Base-by-base conservation (phyloP, 352 stramenopile species). In the Globisporangium acanthophoron region DNA sequence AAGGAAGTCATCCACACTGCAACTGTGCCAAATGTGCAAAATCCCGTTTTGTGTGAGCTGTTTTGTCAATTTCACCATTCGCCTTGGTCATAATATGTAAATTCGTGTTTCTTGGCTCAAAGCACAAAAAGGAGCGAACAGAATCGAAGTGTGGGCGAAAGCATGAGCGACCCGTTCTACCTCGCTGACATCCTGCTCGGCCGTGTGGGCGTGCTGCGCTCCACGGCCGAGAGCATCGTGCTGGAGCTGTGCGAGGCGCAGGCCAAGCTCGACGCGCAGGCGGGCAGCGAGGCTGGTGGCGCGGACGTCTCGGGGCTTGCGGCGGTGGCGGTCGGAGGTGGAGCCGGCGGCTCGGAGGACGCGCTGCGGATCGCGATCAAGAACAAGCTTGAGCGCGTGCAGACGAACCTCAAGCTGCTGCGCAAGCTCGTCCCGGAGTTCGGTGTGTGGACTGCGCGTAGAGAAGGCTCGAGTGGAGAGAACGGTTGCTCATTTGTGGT, bases 121-220 rank as follows among this genome's bases (percentile, higher is more conserved):
- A 37, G 0, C 24, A 27, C 24, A 27, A 27, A 27, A 27, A 27
- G 24, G 24, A 27, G 24, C 24, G 24, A 27, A 1, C 24, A 27
- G 24, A 27, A 27, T 27, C 33, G 33, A 37, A 37, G 33, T 6
- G 9, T 6, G 9, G 33, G 33, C 9, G 33, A 27, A 35, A 35
- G 35, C 41, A 94, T 94, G 85, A 91, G 85, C 67, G 85, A 94
- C 58, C 85, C 85, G 58, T 92, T 94, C 70, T 92, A 92, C 58
- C 70, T 94, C 35, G 85, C 85, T 8, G 85, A 94, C 60, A 94
- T 94, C 67, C 65, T 94, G 33, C 62, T 91, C 31, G 85, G 85
- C 39, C 82, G 85, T 50, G 85, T 94, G 44, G 85, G 82, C 64
- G 85, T 92, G 54, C 67, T 94, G 48, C 85, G 85, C 52, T 91